phyloP scores from a whole-genome alignment of 2,329 filamentous ascomycete species.

The Pseudogymnoascus sp. region DNA sequence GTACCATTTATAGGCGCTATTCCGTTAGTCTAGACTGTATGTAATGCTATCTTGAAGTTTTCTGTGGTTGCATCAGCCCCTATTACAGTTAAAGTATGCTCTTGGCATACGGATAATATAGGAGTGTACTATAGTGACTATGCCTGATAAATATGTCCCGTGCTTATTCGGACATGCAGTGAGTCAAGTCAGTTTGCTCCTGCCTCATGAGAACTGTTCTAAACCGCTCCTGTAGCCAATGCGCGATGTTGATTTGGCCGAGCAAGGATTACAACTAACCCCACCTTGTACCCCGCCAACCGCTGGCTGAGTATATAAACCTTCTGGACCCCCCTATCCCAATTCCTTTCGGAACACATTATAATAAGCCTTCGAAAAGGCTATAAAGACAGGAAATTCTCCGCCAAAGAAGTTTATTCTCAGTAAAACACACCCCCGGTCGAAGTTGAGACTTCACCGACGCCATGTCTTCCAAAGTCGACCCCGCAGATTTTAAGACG shows the following conservation, averaged over 20 bases:
- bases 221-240: neutral
- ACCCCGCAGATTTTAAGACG: constrained; percentile 15
- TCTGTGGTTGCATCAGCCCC: neutral
- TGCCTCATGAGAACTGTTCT: neutral
- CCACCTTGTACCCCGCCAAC: constrained; percentile 1
- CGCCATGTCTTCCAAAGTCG: neutral
- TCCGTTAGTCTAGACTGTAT: too few species aligned
- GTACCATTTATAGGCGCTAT: neutral
- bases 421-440: neutral
- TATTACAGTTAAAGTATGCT: neutral
- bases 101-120: neutral
- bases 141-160: neutral
- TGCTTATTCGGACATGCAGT: neutral
- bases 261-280: neutral
- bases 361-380: neutral
- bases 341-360: neutral
- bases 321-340: neutral
- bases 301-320: neutral
- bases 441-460: neutral
- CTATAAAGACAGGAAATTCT: neutral
- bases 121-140: neutral
- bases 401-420: neutral
- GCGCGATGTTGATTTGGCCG: neutral
- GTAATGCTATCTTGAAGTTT: too few species aligned
- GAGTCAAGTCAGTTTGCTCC: neutral